Percentiles rank a stretch among this genome's conserved stretches.
Conservation (phyloP, 306 rosid genomes). For the Fragaria iinumae region DNA sequence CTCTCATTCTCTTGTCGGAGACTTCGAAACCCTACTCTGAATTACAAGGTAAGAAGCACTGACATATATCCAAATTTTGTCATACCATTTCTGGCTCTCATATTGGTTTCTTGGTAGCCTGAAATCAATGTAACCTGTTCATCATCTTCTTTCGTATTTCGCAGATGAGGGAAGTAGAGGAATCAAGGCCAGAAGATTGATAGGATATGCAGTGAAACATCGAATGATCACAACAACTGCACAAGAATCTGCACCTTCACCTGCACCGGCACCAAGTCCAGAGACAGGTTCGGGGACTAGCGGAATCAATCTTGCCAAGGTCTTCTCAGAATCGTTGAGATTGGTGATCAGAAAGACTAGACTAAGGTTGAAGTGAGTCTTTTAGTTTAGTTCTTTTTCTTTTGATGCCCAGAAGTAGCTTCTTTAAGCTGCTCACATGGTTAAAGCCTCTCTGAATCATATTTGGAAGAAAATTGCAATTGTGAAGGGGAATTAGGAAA, state of each 20-base stretch:
- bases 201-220: constrained; percentile 29
- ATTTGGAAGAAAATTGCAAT: constrained; percentile 18
- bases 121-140: background rate
- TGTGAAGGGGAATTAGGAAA: background rate
- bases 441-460: background rate
- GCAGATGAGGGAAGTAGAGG: constrained; percentile 44
- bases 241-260: constrained; percentile 28
- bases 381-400: background rate
- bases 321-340: constrained; percentile 31
- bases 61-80: background rate
- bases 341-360: constrained; percentile 20
- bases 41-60: constrained; percentile 27
- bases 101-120: background rate
- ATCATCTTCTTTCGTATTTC: constrained; percentile 21
- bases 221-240: constrained; percentile 12
- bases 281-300: background rate
- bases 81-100: background rate
- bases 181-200: constrained; percentile 49
- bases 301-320: constrained; percentile 19
- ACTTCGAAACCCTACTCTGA: constrained; percentile 46
- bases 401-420: background rate
- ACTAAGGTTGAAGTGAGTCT: constrained; percentile 7
- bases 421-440: background rate
- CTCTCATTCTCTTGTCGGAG: constrained; percentile 64
- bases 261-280: constrained; percentile 31